These are phyloP conservation scores for Bruguiera hainesii DNA, from an alignment of 441 rosid genomes.

Conservation along the genomic window DNA sequence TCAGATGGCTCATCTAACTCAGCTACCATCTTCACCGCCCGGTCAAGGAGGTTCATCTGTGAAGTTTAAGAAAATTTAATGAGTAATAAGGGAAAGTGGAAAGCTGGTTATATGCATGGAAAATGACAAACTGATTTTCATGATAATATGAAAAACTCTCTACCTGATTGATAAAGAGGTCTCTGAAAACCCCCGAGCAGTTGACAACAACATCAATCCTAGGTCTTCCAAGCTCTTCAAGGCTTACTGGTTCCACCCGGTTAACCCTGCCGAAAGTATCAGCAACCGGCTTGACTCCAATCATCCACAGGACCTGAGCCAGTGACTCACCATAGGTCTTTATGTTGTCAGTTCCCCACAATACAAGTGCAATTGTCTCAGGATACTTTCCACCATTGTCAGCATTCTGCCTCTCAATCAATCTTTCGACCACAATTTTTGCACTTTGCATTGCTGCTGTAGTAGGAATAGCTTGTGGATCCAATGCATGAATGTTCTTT, in stretches of 20 bases:
- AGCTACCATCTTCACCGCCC: conserved; percentile 97
- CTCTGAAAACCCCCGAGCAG: conserved; percentile 99
- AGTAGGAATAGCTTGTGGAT: conserved; percentile 97
- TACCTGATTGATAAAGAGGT: conserved; percentile 97
- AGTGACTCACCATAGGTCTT: conserved; percentile 98
- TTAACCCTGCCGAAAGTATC: conserved; percentile 95
- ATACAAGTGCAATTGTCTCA: conserved; percentile 92
- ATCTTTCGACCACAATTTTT: conserved; percentile 79
- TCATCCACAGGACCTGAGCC: conserved; percentile 98
- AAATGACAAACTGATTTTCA: not conserved
- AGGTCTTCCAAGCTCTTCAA: conserved; percentile 98
- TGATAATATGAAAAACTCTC: conserved; percentile 5
- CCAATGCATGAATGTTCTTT: conserved; percentile 96
- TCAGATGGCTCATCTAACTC: conserved; percentile 91
- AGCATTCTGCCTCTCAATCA: conserved; percentile 83
- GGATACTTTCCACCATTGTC: conserved; percentile 95
- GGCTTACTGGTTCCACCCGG: conserved; percentile 83
- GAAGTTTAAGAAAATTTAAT: conserved; percentile 6
- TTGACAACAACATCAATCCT: conserved; percentile 96
- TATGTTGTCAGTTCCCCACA: conserved; percentile 99
- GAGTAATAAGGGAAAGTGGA: not conserved
- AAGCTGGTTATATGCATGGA: conserved; percentile 6
- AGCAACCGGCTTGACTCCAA: conserved; percentile 86
- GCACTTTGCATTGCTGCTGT: conserved; percentile 98
- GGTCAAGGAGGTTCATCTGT: conserved; percentile 97